Evolutionary conservation across 768 basidiomycete genomes (phyloP), one percentile per base, ranked within the genome.

Genomic region (Kondoa subrosea): DNA sequence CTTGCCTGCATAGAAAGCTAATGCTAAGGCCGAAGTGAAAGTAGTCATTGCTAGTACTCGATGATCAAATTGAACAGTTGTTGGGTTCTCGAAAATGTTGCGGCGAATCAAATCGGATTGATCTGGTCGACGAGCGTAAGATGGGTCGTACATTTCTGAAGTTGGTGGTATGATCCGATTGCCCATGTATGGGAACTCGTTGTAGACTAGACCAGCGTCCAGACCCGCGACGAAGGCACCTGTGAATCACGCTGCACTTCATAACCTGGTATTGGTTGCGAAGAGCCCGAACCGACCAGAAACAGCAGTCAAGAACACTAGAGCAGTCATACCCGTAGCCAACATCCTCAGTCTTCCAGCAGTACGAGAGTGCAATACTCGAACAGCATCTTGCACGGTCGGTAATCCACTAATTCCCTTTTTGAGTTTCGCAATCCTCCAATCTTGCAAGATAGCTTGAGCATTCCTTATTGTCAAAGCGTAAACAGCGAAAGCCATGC

Each of bases 161-260:
- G 79, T 69, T 0, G 91, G 91, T 1, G 95, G 95, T 2, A 83
- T 82, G 17, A 96, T 77, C 17, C 85, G 82, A 4, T 87, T 91
- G 40, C 90, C 93, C 93, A 99, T 99, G 2, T 87, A 78, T 0
- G 95, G 95, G 79, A 95, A 99, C 75, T 97, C 93, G 75, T 99
- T 99, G 79, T 97, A 97, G n/a, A 91, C 76, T 66, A 99, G 78
- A 16, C 95, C 95, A 0, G 95, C 95, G 76, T 99, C 95, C 57
- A 99, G 81, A 16, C 95, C 95, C 40, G 95, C 95, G 31, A 99
- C 95, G 73, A 99, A 97, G 2, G 95, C 95, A 64, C 95, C 93
- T 93, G 75, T 1, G 63, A 27, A 62, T 62, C n/a, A 33, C 3
- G 4, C 64, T 64, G 33, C 68, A 62, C 34, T 50, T 66, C 27